Evolutionary conservation across 164 flowering plant genomes (phyloP), one percentile per base, ranked within the genome.

Genomic region (Sextonia rubra): DNA sequence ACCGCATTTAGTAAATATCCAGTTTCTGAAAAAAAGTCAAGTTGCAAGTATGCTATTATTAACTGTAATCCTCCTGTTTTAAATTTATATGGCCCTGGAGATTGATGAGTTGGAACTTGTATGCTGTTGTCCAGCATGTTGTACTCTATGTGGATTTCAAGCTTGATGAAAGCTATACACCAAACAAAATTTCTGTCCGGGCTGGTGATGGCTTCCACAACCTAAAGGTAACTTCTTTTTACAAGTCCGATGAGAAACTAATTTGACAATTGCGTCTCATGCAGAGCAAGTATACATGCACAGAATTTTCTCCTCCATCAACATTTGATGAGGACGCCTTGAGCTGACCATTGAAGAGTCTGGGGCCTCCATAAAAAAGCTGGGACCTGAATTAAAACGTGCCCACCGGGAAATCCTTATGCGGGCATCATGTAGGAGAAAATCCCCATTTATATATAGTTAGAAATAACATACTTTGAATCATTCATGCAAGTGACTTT

Each of bases 141-240:
- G 97, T 82, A 1, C 76, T 95, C 0, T 95, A 95, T 80, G 94
- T 91, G 71, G 97, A 95, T 89, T 95, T 88, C 83, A 95, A 91
- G 90, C 93, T 90, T 55, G 99, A 95, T 74, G 99, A 95, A 83
- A 95, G 78, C 71, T 82, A 82, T 61, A 82, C 82, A 1, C 84
- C 82, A 4, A 82, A 73, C 73, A 82, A 82, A 66, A 79, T 82
- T 25, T 79, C 80, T 23, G 68, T 95, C 71, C 86, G 93, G 11
- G 94, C 96, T 11, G 99, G 98, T 9, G 93, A 95, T 85, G 98
- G 99, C 4, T 91, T 93, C 73, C 99, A 95, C 74, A 95, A 95
- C 80, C 80, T 95, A 81, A 95, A 95, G 97, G 95, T 81, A 58
- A 56, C 29, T 32, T 65, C 3, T 49, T 48, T 23, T 22, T 22